Conservation (phyloP, 805 yeast genomes). For the Candida rishiriensis region DNA sequence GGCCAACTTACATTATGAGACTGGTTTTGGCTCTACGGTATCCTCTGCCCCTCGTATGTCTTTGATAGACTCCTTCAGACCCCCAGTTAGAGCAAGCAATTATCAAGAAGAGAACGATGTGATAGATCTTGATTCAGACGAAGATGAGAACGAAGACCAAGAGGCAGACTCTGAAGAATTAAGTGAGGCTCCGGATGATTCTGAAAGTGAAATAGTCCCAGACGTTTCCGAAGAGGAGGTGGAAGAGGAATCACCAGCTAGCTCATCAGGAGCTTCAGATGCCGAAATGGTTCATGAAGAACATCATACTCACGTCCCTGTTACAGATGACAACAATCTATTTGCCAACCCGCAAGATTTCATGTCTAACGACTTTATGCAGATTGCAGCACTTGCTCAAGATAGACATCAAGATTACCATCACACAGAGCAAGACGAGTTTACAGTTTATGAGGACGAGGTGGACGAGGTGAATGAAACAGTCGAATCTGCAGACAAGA, state of each 20-base stretch:
- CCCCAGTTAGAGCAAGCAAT: background rate
- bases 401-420: background rate
- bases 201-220: conserved; percentile 6
- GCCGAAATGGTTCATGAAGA: background rate
- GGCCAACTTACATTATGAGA: background rate
- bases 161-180: conserved; percentile 1
- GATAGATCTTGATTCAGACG: conserved; percentile 14
- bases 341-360: background rate
- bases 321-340: background rate
- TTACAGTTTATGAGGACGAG: conserved; percentile 7
- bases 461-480: conserved; percentile 7
- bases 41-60: too few species aligned
- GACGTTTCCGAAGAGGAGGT: conserved; percentile 5
- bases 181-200: background rate
- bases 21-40: background rate
- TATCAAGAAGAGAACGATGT: conserved; percentile 2
- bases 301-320: background rate
- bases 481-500: background rate
- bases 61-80: background rate
- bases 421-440: background rate
- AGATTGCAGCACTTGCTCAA: conserved; percentile 11
- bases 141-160: conserved; percentile 1
- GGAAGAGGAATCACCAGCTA: background rate
- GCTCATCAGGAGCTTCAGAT: background rate
- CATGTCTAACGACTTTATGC: conserved; percentile 6